A percentile compares a stretch with the other conserved stretches of the same genome.
phyloP scores from a whole-genome alignment of 495 filamentous ascomycete species.

The Margaritispora aquatica region DNA sequence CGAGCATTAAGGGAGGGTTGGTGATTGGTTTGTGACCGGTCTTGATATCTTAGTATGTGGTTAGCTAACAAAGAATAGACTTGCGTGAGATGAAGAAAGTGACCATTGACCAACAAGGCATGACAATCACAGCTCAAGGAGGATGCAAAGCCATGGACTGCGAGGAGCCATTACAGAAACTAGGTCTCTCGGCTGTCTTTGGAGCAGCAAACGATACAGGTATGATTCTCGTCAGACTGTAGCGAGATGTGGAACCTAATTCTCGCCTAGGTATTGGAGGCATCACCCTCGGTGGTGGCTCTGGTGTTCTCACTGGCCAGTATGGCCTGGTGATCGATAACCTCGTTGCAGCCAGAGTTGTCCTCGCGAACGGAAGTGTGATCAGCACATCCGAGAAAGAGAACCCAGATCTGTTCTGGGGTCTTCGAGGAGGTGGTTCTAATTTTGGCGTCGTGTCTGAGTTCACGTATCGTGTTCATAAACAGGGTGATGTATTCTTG shows the following conservation, averaged over 20 bases:
- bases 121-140: conserved; percentile 13
- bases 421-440: conserved; percentile 46
- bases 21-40: conserved; percentile 8
- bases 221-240: background rate
- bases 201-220: conserved; percentile 13
- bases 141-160: conserved; percentile 13
- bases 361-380: conserved; percentile 42
- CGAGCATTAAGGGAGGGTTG: conserved; percentile 5
- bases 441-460: conserved; percentile 51
- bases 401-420: conserved; percentile 44
- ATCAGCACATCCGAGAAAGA: conserved; percentile 36
- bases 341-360: conserved; percentile 41
- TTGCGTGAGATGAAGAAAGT: conserved; percentile 15
- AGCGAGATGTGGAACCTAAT: background rate
- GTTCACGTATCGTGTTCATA: conserved; percentile 12
- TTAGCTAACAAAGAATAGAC: too few relatives aligned
- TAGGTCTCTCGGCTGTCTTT: conserved; percentile 9
- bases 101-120: background rate
- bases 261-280: conserved; percentile 11
- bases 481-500: conserved; percentile 14
- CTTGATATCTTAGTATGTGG: too few relatives aligned
- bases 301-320: conserved; percentile 6
- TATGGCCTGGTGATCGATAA: conserved; percentile 35
- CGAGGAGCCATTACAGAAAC: conserved; percentile 5
- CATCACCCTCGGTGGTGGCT: conserved; percentile 10